Percentiles rank a stretch among this genome's conserved stretches.
These are phyloP conservation scores for Fusarium brevicatenulatum DNA, from an alignment of 2,329 filamentous ascomycete species.

Conservation along the genomic window DNA sequence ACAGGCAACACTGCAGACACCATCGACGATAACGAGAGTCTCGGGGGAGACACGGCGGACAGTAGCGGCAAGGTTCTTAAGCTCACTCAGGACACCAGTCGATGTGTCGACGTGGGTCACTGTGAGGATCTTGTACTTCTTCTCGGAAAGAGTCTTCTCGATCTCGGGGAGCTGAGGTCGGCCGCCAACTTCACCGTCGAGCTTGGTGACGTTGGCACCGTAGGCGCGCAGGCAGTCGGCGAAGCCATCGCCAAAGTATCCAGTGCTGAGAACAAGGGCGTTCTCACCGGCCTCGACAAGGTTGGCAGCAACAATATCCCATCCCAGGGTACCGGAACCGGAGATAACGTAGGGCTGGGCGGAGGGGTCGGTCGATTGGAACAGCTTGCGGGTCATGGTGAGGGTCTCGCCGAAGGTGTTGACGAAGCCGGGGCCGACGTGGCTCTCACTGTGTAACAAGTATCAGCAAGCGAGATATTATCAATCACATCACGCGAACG, in stretches of 20 bases:
- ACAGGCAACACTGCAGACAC: slow-evolving; percentile 94
- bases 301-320: slow-evolving; percentile 97
- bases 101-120: slow-evolving; percentile 98
- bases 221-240: slow-evolving; percentile 92
- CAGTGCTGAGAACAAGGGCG: slow-evolving; percentile 91
- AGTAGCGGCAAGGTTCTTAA: slow-evolving; percentile 83
- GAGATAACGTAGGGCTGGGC: slow-evolving; percentile 94
- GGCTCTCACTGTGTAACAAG: slow-evolving; percentile 76
- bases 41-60: slow-evolving; percentile 89
- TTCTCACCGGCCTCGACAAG: slow-evolving; percentile 89
- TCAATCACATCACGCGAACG: background rate
- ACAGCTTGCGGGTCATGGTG: slow-evolving; percentile 88
- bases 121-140: slow-evolving; percentile 93
- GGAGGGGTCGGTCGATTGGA: slow-evolving; percentile 84
- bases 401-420: slow-evolving; percentile 91
- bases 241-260: slow-evolving; percentile 97
- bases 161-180: slow-evolving; percentile 88
- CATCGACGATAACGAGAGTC: slow-evolving; percentile 91
- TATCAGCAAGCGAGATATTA: slow-evolving; percentile 6
- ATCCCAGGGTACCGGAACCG: slow-evolving; percentile 94
- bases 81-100: slow-evolving; percentile 92
- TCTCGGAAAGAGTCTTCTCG: slow-evolving; percentile 87
- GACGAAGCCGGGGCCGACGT: slow-evolving; percentile 90
- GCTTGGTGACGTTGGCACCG: slow-evolving; percentile 87
- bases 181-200: slow-evolving; percentile 89